Percentiles rank a stretch among this genome's conserved stretches.
phyloP scores from a whole-genome alignment of 225 moss, liverwort and hornwort genomes.

The Pleurozium schreberi region DNA sequence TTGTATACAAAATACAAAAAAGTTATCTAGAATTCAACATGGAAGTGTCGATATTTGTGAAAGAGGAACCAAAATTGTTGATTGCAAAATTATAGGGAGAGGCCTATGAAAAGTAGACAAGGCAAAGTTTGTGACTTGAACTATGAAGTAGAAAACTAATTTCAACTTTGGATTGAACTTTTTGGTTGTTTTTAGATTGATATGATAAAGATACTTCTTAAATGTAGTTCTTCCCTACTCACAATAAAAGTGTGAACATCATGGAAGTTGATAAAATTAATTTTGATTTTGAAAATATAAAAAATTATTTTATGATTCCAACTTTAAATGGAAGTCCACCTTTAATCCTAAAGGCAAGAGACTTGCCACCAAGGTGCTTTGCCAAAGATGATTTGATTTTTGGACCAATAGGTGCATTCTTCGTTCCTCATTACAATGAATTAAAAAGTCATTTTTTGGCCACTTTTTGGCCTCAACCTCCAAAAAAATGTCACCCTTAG shows the following conservation, averaged over 20 bases:
- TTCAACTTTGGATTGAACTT: background rate
- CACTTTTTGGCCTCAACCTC: background rate
- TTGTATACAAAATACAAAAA: background rate
- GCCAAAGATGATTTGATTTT: background rate
- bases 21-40: rapidly evolving
- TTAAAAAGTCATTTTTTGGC: rapidly evolving
- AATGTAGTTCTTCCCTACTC: background rate
- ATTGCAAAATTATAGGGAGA: background rate
- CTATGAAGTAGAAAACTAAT: background rate
- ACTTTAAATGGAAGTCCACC: background rate
- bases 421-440: background rate
- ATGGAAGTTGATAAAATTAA: background rate
- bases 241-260: background rate
- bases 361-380: background rate
- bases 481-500: rapidly evolving
- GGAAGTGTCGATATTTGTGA: background rate
- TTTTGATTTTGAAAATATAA: background rate
- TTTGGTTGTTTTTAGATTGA: background rate
- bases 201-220: background rate
- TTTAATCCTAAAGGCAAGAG: rapidly evolving
- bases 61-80: rapidly evolving
- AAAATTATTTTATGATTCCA: rapidly evolving
- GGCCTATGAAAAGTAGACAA: background rate
- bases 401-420: background rate
- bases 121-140: background rate